A percentile compares a stretch with the other conserved stretches of the same genome.
These are phyloP conservation scores for Lentinus brumalis DNA, from an alignment of 768 basidiomycete species.

Conservation along the genomic window DNA sequence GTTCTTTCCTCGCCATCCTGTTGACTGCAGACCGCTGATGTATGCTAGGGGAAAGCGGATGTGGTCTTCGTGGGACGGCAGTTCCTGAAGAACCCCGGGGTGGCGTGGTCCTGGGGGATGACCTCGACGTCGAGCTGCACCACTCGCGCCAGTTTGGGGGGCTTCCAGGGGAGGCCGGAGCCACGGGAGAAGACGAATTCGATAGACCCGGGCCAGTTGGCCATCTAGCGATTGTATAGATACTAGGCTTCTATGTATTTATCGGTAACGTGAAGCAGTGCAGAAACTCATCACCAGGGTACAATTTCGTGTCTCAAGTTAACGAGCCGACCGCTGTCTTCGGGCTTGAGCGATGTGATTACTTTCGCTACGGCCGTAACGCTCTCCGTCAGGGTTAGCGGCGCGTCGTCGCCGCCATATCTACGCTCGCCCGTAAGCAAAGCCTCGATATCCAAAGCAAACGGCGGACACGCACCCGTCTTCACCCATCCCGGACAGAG, in stretches of 20 bases:
- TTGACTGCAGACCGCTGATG: too few species aligned
- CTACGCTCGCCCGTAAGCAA: not conserved
- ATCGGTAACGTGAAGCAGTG: too few species aligned
- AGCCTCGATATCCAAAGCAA: not conserved
- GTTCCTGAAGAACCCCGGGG: constrained; percentile 58
- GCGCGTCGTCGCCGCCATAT: constrained; percentile 15
- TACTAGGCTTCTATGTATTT: too few species aligned
- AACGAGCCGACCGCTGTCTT: constrained; percentile 2
- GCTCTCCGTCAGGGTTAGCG: constrained; percentile 14
- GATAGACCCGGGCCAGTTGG: too few species aligned
- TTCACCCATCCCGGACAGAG: constrained; percentile 43
- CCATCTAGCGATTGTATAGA: too few species aligned
- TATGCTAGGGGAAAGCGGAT: constrained; percentile 54
- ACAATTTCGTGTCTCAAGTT: not conserved
- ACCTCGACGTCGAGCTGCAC: constrained; percentile 47
- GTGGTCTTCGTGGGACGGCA: constrained; percentile 35
- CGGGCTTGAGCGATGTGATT: constrained; percentile 1
- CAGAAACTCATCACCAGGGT: not conserved
- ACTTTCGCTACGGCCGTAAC: constrained; percentile 9
- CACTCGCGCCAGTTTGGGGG: constrained; percentile 53
- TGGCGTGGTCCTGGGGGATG: constrained; percentile 49
- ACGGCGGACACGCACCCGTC: constrained; percentile 33
- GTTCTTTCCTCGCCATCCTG: not conserved
- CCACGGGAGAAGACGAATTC: too few species aligned
- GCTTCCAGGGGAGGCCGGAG: constrained; percentile 29